Base-by-base conservation (phyloP, 345 rosid species). In the Pseudoturritis turrita region DNA sequence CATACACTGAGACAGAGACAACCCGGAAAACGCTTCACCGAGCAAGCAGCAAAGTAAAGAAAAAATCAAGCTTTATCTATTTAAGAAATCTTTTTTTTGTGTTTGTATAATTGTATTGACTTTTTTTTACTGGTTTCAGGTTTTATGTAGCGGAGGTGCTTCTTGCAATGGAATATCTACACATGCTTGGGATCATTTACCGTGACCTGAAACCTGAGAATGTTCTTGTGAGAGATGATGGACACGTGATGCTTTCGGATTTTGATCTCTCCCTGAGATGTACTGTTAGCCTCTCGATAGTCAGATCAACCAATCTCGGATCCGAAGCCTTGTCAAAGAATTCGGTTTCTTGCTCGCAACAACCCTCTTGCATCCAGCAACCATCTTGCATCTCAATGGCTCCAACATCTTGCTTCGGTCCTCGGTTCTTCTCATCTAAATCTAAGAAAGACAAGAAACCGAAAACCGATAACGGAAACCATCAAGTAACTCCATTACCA, bases 201-300 rank as follows among this genome's bases (percentile, higher is more conserved):
- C 90, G 97, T 51, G 97, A 90, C 67, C 83, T 90, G 39, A 89
- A 89, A 79, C 97, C 96, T 0, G 97, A 87, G 82, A 91, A 91
- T 76, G 92, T 91, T 71, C 91, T 91, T 62, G 96, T 84, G 65
- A 85, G 97, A 83, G 97, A 88, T 19, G 97, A 91, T 72, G 96
- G 91, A 33, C 97, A 90, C 50, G 88, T 90, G 46, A 90, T 90
- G 97, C 95, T 90, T 43, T 90, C 97, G 0, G 97, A 90, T 71
- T 90, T 90, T 11, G 97, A 90, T 73, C 94, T 90, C 69, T 90
- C 97, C 60, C 85, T 87, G 58, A 83, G 89, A 14, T 87, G 89
- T 58, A 81, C 83, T 1, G 86, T 85, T 37, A 81, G 83, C 63
- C 91, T 82, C 7, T 85, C 89, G 0, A 74, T 87, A 17, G 87